Evolutionary conservation across 108 stramenopile species (phyloP).

Genomic region (Skeletonema menzelii): DNA sequence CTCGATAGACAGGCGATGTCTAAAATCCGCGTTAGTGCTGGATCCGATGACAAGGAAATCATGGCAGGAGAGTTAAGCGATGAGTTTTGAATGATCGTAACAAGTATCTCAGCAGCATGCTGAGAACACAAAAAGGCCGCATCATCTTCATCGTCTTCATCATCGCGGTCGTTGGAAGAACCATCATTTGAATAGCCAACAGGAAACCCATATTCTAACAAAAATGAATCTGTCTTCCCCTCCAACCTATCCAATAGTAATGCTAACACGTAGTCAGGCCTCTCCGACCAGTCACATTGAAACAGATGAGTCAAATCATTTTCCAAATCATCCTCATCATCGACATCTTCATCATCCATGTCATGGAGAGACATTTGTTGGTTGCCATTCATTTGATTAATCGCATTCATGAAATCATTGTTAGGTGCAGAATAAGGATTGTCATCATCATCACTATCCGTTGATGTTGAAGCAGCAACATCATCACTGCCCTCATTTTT

Average conservation of each 20-base stretch:
- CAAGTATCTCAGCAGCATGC: slow-evolving; percentile 83
- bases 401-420: slow-evolving; percentile 24
- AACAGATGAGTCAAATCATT: slow-evolving; percentile 56
- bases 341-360: slow-evolving; percentile 33
- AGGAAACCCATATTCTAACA: slow-evolving; percentile 37
- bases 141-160: slow-evolving; percentile 15
- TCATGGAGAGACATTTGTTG: slow-evolving; percentile 27
- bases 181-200: slow-evolving; percentile 21
- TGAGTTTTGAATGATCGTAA: slow-evolving; percentile 85
- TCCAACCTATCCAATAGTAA: slow-evolving; percentile 60
- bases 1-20: slow-evolving; percentile 11
- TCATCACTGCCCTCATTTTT: background rate
- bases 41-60: slow-evolving; percentile 59
- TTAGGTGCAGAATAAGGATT: slow-evolving; percentile 17
- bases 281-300: slow-evolving; percentile 71
- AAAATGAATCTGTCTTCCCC: slow-evolving; percentile 35
- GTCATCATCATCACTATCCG: background rate
- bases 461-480: background rate
- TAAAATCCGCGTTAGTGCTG: slow-evolving; percentile 57
- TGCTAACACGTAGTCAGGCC: slow-evolving; percentile 51
- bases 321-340: slow-evolving; percentile 40
- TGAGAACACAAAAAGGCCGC: slow-evolving; percentile 40
- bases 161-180: background rate
- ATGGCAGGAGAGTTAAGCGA: slow-evolving; percentile 65
- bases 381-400: slow-evolving; percentile 36